phyloP scores from a whole-genome alignment of 2,329 filamentous ascomycete genomes.

The Exophiala xenobiotica region DNA sequence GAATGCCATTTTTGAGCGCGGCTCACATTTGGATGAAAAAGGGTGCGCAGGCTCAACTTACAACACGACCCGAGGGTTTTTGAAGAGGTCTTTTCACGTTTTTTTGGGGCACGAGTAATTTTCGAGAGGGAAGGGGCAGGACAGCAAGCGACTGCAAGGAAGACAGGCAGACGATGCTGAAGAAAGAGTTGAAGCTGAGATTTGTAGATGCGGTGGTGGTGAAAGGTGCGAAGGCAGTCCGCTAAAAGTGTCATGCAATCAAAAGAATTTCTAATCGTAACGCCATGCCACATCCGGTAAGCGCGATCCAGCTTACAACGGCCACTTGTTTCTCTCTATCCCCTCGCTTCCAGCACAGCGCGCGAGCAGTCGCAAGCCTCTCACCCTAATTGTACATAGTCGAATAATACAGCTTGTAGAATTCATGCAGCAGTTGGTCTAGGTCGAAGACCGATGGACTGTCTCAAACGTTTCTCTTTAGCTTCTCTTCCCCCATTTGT shows the following conservation, averaged over 20 bases:
- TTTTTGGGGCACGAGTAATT: conserved; percentile 38
- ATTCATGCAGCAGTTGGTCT: too few species aligned
- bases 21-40: conserved; percentile 6
- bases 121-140: conserved; percentile 32
- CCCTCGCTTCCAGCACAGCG: too few species aligned
- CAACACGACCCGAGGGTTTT: conserved; percentile 34
- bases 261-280: conserved; percentile 18
- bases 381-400: too few species aligned
- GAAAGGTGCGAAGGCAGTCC: conserved; percentile 21
- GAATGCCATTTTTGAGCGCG: not conserved
- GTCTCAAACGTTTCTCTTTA: too few species aligned
- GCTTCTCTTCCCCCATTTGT: too few species aligned
- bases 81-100: conserved; percentile 38
- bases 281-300: conserved; percentile 19
- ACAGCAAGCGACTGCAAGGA: conserved; percentile 30
- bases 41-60: conserved; percentile 25
- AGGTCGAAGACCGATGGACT: too few species aligned
- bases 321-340: too few species aligned
- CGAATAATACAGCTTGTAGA: too few species aligned
- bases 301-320: conserved; percentile 1
- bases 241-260: conserved; percentile 26
- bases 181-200: conserved; percentile 24
- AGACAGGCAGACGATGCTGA: conserved; percentile 26
- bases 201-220: conserved; percentile 21
- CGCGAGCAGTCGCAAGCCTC: too few species aligned